Evolutionary conservation across 257 asterid species (phyloP).

Genomic region (Forsythia suspensa): DNA sequence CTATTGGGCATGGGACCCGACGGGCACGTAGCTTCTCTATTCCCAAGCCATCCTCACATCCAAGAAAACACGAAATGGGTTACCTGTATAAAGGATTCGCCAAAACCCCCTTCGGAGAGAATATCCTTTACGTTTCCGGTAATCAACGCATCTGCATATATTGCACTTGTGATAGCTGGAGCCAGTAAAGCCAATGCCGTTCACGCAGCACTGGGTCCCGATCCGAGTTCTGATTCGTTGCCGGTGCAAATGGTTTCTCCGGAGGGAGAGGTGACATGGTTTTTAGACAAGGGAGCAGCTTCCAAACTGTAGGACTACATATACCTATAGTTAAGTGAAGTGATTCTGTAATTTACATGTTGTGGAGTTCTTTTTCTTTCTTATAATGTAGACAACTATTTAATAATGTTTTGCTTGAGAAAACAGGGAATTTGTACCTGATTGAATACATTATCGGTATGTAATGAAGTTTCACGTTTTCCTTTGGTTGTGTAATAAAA

Average conservation of each 20-base stretch:
- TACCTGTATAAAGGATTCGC: conserved; percentile 79
- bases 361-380: neutral
- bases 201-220: conserved; percentile 38
- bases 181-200: conserved; percentile 53
- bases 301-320: conserved; percentile 37
- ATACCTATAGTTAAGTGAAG: neutral
- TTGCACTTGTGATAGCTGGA: conserved; percentile 90
- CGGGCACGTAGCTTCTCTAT: conserved; percentile 87
- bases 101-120: conserved; percentile 83
- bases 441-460: neutral
- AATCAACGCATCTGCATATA: conserved; percentile 69
- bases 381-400: no score
- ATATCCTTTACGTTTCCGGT: conserved; percentile 90
- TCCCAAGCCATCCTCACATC: conserved; percentile 64
- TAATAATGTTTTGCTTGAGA: neutral
- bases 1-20: conserved; percentile 88
- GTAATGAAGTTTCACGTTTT: neutral
- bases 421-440: neutral
- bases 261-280: conserved; percentile 66
- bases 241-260: conserved; percentile 61
- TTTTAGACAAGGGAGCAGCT: conserved; percentile 79
- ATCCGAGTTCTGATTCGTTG: conserved; percentile 29
- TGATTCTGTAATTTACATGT: neutral
- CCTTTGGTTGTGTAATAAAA: neutral
- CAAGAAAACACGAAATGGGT: conserved; percentile 69